Evolutionary conservation across 164 flowering plant genomes (phyloP).

Genomic region (Euptelea pleiosperma): DNA sequence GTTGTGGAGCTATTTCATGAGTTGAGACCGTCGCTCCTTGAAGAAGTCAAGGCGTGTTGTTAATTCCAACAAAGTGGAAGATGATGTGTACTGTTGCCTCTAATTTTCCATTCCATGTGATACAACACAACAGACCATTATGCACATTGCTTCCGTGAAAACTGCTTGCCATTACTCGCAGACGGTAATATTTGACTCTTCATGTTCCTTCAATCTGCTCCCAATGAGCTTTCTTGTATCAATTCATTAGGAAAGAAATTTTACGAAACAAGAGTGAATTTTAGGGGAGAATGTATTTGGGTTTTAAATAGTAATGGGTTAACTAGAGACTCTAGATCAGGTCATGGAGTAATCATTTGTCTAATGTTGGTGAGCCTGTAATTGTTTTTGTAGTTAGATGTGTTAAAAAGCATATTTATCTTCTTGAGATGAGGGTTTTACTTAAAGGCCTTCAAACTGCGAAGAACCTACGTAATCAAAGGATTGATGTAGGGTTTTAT

Average conservation of each 20-base stretch:
- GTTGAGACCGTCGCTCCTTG: constrained; percentile 94
- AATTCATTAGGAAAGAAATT: not conserved
- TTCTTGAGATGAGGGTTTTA: too few relatives aligned
- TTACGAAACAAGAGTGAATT: too few relatives aligned
- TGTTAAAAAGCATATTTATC: too few relatives aligned
- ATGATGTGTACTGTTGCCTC: constrained; percentile 61
- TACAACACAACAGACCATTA: not conserved
- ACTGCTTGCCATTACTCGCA: constrained; percentile 46
- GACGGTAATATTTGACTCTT: constrained; percentile 56
- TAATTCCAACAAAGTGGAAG: constrained; percentile 82
- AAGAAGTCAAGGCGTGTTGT: constrained; percentile 96
- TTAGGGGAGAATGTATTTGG: too few relatives aligned
- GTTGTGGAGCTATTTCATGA: constrained; percentile 95
- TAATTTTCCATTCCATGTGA: constrained; percentile 51
- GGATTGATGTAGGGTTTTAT: too few relatives aligned
- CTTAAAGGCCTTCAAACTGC: too few relatives aligned
- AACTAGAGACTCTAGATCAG: too few relatives aligned
- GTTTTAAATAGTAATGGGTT: too few relatives aligned
- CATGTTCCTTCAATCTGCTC: constrained; percentile 58
- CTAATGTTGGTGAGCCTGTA: too few relatives aligned
- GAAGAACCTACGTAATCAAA: too few relatives aligned
- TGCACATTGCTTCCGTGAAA: constrained; percentile 51
- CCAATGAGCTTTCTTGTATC: constrained; percentile 57
- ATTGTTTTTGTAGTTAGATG: too few relatives aligned
- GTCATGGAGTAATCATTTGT: too few relatives aligned